Conservation (phyloP, 2,329 filamentous ascomycete species). For the Fusarium mundagurra region DNA sequence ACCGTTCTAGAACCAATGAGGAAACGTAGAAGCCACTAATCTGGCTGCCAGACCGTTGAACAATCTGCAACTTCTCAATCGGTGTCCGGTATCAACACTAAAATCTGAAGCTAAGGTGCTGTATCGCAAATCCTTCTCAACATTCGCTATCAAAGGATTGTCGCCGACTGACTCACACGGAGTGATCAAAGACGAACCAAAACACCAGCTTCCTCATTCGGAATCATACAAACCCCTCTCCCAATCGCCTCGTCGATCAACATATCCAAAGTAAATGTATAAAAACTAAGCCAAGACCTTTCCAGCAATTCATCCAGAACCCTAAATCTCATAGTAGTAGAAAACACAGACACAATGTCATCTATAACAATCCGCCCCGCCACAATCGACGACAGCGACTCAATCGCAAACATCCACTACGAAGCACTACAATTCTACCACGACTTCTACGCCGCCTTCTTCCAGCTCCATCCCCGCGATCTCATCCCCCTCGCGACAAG, state of each 20-base stretch:
- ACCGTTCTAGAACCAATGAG: neutral
- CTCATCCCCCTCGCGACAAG: slow-evolving; percentile 23
- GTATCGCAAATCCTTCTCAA: neutral
- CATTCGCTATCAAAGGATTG: neutral
- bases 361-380: slow-evolving; percentile 29
- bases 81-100: neutral
- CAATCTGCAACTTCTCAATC: neutral
- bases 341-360: slow-evolving; percentile 7
- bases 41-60: neutral
- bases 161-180: slow-evolving; percentile 29
- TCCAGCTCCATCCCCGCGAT: slow-evolving; percentile 29
- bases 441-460: slow-evolving; percentile 38
- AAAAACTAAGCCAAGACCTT: slow-evolving; percentile 5
- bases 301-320: neutral
- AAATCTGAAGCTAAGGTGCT: neutral
- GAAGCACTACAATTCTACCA: slow-evolving; percentile 31
- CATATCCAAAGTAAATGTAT: neutral
- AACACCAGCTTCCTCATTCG: slow-evolving; percentile 30
- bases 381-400: slow-evolving; percentile 23
- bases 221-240: slow-evolving; percentile 2
- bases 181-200: neutral
- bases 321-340: neutral
- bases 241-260: neutral
- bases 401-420: slow-evolving; percentile 33
- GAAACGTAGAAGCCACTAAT: neutral